phyloP scores from a whole-genome alignment of 257 asterid species.

The Leonotis leonurus region DNA sequence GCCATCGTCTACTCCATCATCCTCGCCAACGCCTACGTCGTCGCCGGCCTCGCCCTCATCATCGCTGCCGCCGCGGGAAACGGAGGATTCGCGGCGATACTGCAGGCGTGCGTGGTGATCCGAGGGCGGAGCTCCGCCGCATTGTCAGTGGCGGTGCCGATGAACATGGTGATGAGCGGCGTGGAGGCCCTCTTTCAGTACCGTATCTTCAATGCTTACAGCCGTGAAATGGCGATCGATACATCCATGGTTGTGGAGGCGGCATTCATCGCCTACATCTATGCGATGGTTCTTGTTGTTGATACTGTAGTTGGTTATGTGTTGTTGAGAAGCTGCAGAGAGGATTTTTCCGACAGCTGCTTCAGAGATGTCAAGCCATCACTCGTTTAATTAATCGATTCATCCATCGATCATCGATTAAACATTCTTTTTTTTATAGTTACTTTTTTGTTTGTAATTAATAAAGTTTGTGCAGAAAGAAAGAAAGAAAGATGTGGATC shows the following conservation, averaged over 20 bases:
- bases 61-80: slow-evolving; percentile 32
- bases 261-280: slow-evolving; percentile 47
- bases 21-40: slow-evolving; percentile 54
- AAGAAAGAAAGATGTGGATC: not conserved
- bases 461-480: not conserved
- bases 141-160: slow-evolving; percentile 41
- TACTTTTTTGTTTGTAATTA: too few relatives aligned
- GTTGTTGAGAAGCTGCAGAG: slow-evolving; percentile 41
- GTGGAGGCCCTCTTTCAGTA: slow-evolving; percentile 65
- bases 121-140: slow-evolving; percentile 51
- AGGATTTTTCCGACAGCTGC: too few relatives aligned
- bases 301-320: slow-evolving; percentile 51
- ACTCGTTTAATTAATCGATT: not conserved
- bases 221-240: slow-evolving; percentile 2
- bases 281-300: slow-evolving; percentile 46
- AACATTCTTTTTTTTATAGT: not conserved
- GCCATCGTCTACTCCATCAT: slow-evolving; percentile 50
- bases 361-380: too few relatives aligned
- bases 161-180: slow-evolving; percentile 44
- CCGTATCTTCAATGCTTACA: slow-evolving; percentile 34
- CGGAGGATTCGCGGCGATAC: slow-evolving; percentile 36
- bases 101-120: slow-evolving; percentile 41
- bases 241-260: slow-evolving; percentile 48
- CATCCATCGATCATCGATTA: too few relatives aligned
- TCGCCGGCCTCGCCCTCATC: slow-evolving; percentile 40